Base-by-base conservation (phyloP, 306 rosid species). In the Cucurbita moschata region DNA sequence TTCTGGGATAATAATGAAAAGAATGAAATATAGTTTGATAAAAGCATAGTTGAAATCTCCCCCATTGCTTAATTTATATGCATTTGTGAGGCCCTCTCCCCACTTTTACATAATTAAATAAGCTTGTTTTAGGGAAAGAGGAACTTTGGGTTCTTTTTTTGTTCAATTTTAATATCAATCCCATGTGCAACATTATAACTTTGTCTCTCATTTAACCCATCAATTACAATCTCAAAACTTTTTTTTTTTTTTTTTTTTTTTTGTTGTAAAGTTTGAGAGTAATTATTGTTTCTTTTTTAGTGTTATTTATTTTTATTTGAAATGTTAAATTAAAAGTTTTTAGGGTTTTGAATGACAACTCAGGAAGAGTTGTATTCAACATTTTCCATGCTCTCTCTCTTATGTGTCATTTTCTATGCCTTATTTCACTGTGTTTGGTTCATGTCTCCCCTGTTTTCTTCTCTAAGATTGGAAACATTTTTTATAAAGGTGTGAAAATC, bases 141-240 rank as follows among this genome's bases (percentile, higher is more conserved):
- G 7, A 67, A 67, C 5, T 5, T 40, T 23, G 26, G 0, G 11
- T 64, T 40, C 11, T 67, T 11, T 21, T 44, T 67, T 62, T 46
- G 46, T 16, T 26, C 19, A 66, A 44, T 43, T 18, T 65, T 65
- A 42, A 43, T n/a, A n/a, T 37, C 55, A 19, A 43, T 66, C n/a
- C 54, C 72, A 67, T 44, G 72, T 67, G 72, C 54, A 46, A 46
- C 16, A 18, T 40, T 42, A 40, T 40, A 67, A 67, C 55, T 44
- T 67, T 67, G 55, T 46, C 53, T 67, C 72, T 67, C 72, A 19
- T 67, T 67, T 67, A 21, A 43, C 40, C 10, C 72, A 64, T 64
- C 50, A 42, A 64, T 30, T 30, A 30, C 35, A 30, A 30, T 30
- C 26, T 26, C 26, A 26, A 26, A 26, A 26, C 26, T 26, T 26